Base-by-base conservation (phyloP, 805 yeast genomes). In the Wickerhamomyces hampshirensis region DNA sequence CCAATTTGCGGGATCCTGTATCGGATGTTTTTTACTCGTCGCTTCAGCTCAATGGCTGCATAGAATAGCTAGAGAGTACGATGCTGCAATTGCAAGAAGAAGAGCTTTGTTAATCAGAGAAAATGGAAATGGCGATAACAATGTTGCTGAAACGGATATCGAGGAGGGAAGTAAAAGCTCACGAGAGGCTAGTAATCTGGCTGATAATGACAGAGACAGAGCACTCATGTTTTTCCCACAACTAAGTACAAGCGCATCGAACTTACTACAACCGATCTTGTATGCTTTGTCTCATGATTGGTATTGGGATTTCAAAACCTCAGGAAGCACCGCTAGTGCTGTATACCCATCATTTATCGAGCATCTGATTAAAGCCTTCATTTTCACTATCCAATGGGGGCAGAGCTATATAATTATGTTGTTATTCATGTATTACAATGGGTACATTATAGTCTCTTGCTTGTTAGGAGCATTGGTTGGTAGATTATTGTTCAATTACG, bases 351-450 rank as follows among this genome's bases (percentile, higher is more conserved):
- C 59, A 10, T 42, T 69, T 1, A 33, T 60, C n/a, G 77, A 76
- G 45, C 86, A 80, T 49, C 8, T 73, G 4, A 47, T 72, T 12
- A 66, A 81, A 40, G 60, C 75, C 1, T 34, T 63, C 3, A 46
- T 79, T 24, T 80, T 71, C 55, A 70, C 77, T 2, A 50, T 75
- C 18, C 80, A 79, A 53, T 77, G 82, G 75, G 80, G 80, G 3
- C 66, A 73, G 12, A 72, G 80, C 4, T 80, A 80, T 56, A 56
- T 80, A 34, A 72, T 80, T 50, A 81, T 80, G 84, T 67, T 81
- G 63, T 60, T 81, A 48, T 80, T 79, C 63, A 80, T 81, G 87
- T 79, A 80, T 63, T 80, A 76, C 63, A 80, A 80, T 50, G 86
- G 86, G 12, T 80, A 77, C 52, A 66, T 80, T 26, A 72, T 78